phyloP scores from a whole-genome alignment of 345 rosid genomes.

The Linum trigynum region DNA sequence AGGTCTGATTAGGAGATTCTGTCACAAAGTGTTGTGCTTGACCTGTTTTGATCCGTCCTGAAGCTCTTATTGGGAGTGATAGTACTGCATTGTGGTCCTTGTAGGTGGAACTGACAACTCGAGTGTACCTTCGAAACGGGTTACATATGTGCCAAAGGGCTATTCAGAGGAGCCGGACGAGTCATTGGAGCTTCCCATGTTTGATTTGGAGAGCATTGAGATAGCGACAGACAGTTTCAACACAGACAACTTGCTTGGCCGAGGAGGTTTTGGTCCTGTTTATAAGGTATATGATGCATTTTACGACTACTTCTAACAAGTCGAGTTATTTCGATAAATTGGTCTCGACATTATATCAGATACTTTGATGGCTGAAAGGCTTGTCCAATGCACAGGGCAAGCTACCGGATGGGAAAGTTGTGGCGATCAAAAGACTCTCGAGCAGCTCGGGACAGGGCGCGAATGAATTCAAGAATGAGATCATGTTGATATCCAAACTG shows the following conservation, averaged over 20 bases:
- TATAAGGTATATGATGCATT: constrained; percentile 22
- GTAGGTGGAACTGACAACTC: neutral
- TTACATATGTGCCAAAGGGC: neutral
- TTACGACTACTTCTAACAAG: too few relatives aligned
- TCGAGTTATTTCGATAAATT: too few relatives aligned
- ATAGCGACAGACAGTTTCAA: constrained; percentile 27
- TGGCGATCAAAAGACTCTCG: constrained; percentile 28
- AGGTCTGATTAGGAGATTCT: too few relatives aligned
- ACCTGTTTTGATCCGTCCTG: too few relatives aligned
- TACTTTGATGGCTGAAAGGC: too few relatives aligned
- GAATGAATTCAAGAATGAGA: constrained; percentile 28
- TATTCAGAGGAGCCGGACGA: neutral
- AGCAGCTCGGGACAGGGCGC: constrained; percentile 22
- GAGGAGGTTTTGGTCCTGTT: constrained; percentile 41
- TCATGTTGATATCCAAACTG: constrained; percentile 20
- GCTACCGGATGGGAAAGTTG: constrained; percentile 14
- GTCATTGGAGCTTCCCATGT: constrained; percentile 13
- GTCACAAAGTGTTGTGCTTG: too few relatives aligned
- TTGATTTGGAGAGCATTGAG: constrained; percentile 9
- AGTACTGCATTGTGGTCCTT: too few relatives aligned
- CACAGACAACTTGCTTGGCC: constrained; percentile 20
- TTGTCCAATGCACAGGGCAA: constrained; percentile 13
- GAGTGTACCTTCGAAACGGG: neutral
- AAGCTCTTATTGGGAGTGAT: too few relatives aligned
- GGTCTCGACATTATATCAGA: too few relatives aligned